Conservation (phyloP, 2,329 filamentous ascomycete species). For the Aspergillus unguis region DNA sequence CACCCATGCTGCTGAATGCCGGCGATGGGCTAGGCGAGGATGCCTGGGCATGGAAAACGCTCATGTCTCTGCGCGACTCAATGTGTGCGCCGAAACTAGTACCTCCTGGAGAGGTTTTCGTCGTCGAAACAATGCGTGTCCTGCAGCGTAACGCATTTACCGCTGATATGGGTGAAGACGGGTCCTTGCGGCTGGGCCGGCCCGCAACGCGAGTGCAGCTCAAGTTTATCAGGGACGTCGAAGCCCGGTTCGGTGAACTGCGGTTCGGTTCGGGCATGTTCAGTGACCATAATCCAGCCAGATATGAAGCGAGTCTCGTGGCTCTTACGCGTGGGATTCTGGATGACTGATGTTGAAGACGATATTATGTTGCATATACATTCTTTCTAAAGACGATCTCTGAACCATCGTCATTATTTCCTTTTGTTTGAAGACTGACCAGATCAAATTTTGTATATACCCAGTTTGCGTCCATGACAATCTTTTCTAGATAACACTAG, state of each 20-base stretch:
- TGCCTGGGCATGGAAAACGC: slow-evolving; percentile 65
- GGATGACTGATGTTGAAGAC: slow-evolving; percentile 24
- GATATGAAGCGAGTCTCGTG: slow-evolving; percentile 68
- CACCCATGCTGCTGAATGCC: slow-evolving; percentile 43
- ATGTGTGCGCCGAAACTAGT: slow-evolving; percentile 69
- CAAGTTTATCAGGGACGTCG: slow-evolving; percentile 68
- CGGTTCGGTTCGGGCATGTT: slow-evolving; percentile 71
- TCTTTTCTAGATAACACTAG: slow-evolving; percentile 2
- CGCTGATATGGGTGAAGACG: slow-evolving; percentile 39
- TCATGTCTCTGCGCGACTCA: slow-evolving; percentile 63
- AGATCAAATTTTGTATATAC: background rate
- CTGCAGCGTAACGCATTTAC: slow-evolving; percentile 65
- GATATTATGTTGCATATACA: background rate
- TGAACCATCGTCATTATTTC: background rate
- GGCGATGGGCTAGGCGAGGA: slow-evolving; percentile 57
- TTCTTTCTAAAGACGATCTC: background rate
- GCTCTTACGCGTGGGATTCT: slow-evolving; percentile 52
- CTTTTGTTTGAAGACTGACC: background rate
- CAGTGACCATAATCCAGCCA: slow-evolving; percentile 69
- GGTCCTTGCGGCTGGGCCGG: slow-evolving; percentile 52
- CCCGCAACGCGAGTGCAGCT: slow-evolving; percentile 67
- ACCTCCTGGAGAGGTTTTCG: slow-evolving; percentile 73
- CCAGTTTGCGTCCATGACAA: background rate
- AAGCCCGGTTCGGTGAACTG: slow-evolving; percentile 66
- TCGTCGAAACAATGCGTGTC: slow-evolving; percentile 65